Evolutionary conservation across 331 rosid species (phyloP), one percentile per base, ranked within the genome.

Genomic region (Spiraea crenata): DNA sequence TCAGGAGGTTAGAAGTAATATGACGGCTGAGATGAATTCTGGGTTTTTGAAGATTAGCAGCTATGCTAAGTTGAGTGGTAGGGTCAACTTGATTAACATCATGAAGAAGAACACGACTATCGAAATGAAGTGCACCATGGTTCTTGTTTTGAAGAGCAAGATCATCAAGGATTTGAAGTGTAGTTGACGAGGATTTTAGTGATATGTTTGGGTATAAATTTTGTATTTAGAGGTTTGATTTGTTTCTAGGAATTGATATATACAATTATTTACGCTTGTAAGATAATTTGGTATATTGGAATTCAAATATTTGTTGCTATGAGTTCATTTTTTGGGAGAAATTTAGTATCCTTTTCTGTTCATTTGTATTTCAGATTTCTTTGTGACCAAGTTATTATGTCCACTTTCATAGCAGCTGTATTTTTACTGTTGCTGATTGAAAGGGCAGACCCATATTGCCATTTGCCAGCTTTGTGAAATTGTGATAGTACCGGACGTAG

Each of bases 121-220:
- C 10, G 73, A 72, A 25, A 65, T 83, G 83, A 65, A 64, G 15
- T 83, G 90, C 71, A 38, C 72, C n/a, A 60, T 83, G 57, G 44
- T 41, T 41, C 65, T 85, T 11, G 59, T 64, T 41, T 71, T 83
- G 84, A 75, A 60, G 20, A 69, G 56, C 15, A 58, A 25, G 63
- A 56, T 10, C 8, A 39, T 83, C 56, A 75, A 73, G 38, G 76
- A 75, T 65, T 62, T 81, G 47, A 35, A 40, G 49, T 85, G 90
- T 58, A 17, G 65, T 7, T 82, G 57, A 63, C 25, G 19, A 25
- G 3, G 55, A 35, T 35, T 4, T 63, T 4, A 1, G 34, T 45
- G 49, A 45, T 11, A 15, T 59, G 40, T 59, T 59, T 25, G 31
- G 64, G 13, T 59, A 35, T 58, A 15, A 15, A 25, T 25, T 59